Conservation (phyloP, 2,329 filamentous ascomycete species). For the Ascochyta lentis region DNA sequence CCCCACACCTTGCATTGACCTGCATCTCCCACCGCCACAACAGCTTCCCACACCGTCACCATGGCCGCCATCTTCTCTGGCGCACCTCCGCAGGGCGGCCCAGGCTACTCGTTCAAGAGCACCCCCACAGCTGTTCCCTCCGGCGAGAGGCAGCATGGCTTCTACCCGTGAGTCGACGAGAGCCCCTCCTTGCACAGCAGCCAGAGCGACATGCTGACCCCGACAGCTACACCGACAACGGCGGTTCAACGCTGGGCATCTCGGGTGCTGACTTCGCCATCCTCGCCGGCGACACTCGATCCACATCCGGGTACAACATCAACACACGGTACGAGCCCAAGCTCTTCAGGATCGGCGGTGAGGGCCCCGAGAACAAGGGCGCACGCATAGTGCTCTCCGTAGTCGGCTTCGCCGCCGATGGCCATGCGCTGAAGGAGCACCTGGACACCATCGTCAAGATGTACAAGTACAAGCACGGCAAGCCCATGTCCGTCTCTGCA, state of each 20-base stretch:
- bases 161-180: slow-evolving; percentile 77
- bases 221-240: slow-evolving; percentile 92
- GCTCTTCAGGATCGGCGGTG: slow-evolving; percentile 95
- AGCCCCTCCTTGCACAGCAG: not conserved
- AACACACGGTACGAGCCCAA: slow-evolving; percentile 96
- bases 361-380: slow-evolving; percentile 82
- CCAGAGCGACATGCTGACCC: slow-evolving; percentile 20
- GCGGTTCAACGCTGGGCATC: slow-evolving; percentile 94
- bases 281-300: slow-evolving; percentile 95
- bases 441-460: slow-evolving; percentile 96
- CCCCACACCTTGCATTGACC: slow-evolving; percentile 13
- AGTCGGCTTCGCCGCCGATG: slow-evolving; percentile 94
- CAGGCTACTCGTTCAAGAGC: slow-evolving; percentile 67
- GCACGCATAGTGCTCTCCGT: slow-evolving; percentile 90
- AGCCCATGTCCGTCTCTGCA: slow-evolving; percentile 91
- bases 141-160: slow-evolving; percentile 73
- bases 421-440: slow-evolving; percentile 89
- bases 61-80: slow-evolving; percentile 64
- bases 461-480: slow-evolving; percentile 98
- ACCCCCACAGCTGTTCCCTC: slow-evolving; percentile 55
- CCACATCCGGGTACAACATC: slow-evolving; percentile 95
- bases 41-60: slow-evolving; percentile 15
- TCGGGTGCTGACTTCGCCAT: slow-evolving; percentile 93
- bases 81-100: slow-evolving; percentile 58
- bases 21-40: not conserved